A percentile compares a stretch with the other conserved stretches of the same genome.
These are phyloP conservation scores for Laburnicola sp. DNA, from an alignment of 2,329 filamentous ascomycete genomes.

Conservation along the genomic window DNA sequence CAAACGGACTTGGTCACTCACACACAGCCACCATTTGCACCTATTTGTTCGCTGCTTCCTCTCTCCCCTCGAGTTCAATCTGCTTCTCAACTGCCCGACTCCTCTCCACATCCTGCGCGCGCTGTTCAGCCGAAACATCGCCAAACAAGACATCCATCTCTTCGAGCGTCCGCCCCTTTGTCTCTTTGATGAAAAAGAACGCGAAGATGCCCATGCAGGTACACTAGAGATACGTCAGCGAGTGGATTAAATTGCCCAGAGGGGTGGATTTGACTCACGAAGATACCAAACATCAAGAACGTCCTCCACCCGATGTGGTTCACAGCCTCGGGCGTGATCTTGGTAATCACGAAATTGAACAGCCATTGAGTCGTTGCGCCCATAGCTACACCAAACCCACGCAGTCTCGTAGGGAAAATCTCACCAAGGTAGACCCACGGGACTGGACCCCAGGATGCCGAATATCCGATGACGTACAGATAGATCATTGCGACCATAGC, in stretches of 20 bases:
- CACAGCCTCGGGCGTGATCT: slow-evolving; percentile 48
- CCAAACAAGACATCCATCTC: slow-evolving; percentile 68
- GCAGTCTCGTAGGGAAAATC: slow-evolving; percentile 56
- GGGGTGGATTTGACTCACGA: slow-evolving; percentile 57
- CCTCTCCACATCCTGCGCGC: slow-evolving; percentile 23
- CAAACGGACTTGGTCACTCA: not conserved
- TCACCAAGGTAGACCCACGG: slow-evolving; percentile 68
- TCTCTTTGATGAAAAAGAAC: slow-evolving; percentile 54
- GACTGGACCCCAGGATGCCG: slow-evolving; percentile 72
- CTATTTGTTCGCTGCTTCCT: not conserved
- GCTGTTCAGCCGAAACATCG: slow-evolving; percentile 19
- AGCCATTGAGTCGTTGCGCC: slow-evolving; percentile 29
- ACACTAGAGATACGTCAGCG: slow-evolving; percentile 53
- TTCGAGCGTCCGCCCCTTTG: slow-evolving; percentile 54
- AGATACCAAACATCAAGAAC: slow-evolving; percentile 31
- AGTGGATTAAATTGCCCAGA: slow-evolving; percentile 33
- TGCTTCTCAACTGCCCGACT: slow-evolving; percentile 18
- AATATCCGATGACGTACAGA: slow-evolving; percentile 73
- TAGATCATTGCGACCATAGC: slow-evolving; percentile 68
- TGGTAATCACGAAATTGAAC: slow-evolving; percentile 50
- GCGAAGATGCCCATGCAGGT: slow-evolving; percentile 47
- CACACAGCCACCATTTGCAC: not conserved
- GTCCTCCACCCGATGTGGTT: slow-evolving; percentile 31
- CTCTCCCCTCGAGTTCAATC: slow-evolving; percentile 12
- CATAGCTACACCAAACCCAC: slow-evolving; percentile 45